Evolutionary conservation across 129 eudicot genomes (phyloP), one percentile per base, ranked within the genome.

Genomic region (Apium graveolens): DNA sequence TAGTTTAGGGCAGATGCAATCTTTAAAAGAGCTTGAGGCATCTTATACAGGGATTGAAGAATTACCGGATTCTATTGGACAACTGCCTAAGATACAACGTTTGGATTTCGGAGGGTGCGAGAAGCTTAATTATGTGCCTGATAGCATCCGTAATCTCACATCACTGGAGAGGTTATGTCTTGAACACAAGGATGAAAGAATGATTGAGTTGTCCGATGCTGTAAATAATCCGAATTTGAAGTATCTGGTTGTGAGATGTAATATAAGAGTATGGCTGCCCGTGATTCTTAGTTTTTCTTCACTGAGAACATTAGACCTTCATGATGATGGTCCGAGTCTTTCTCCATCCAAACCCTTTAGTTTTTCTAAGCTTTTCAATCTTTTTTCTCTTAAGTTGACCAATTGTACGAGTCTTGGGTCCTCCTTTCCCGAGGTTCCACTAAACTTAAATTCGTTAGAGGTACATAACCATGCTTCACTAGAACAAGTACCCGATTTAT

Each of bases 381-480:
- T 63, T 26, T 1, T 2, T 0, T 0, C 12, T 10, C 70, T 63
- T 13, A 0, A 1, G 1, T 63, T 63, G 37, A 13, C 17, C 4
- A 63, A 63, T 17, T 27, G 37, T 63, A 63, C 37, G 4, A 63
- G 70, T 27, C 70, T 10, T 29, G 70, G 70, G 20, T 63, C 70
- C 6, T 63, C 70, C 8, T 63, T 63, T 63, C 70, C 70, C 18
- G 70, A 63, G 29, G 20, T 63, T 27, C 38, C 70, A 11, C 37
- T 12, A 7, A 27, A 26, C 2, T 12, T 63, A 26, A 0, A 0
- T 4, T 0, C 1, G 0, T 29, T 63, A 0, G 2, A 3, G 16
- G 70, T 63, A 26, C 2, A 5, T 12, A 12, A 63, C 70, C 17
- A 63, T 0, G 38, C 70, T 3, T 26, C 70, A 63, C 70, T 63